These are phyloP conservation scores for Solanum chmielewskii DNA, from an alignment of 257 asterid species.

Conservation along the genomic window DNA sequence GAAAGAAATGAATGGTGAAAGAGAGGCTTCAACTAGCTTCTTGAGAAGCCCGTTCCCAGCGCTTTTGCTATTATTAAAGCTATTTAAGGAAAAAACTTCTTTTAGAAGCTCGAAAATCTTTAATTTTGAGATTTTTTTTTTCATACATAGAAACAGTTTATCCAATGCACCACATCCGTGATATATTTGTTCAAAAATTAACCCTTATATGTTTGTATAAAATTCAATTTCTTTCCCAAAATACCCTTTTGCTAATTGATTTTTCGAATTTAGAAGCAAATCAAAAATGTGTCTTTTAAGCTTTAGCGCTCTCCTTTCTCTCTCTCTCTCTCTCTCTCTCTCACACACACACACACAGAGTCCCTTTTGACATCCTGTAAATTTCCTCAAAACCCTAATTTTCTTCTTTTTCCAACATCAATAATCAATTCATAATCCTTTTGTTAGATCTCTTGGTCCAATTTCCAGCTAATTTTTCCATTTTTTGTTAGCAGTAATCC, in stretches of 20 bases:
- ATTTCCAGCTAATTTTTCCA: neutral
- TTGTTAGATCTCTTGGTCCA: neutral
- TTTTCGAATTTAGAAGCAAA: neutral
- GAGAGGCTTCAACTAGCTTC: too few species aligned
- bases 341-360: neutral
- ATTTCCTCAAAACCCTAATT: neutral
- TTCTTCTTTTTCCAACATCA: neutral
- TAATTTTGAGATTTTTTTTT: too few species aligned
- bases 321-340: neutral
- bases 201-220: neutral
- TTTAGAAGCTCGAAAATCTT: too few species aligned
- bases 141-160: rapidly evolving
- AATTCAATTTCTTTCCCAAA: neutral
- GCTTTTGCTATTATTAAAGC: too few species aligned
- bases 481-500: neutral
- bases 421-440: neutral
- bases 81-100: too few species aligned
- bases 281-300: neutral
- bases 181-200: too few species aligned
- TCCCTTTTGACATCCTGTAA: neutral
- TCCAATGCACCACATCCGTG: neutral
- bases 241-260: neutral
- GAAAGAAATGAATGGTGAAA: too few species aligned
- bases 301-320: neutral
- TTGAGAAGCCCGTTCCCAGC: too few species aligned